These are phyloP conservation scores for Cymbopogon citratus DNA, from an alignment of 176 grass and related monocot species.

Conservation along the genomic window DNA sequence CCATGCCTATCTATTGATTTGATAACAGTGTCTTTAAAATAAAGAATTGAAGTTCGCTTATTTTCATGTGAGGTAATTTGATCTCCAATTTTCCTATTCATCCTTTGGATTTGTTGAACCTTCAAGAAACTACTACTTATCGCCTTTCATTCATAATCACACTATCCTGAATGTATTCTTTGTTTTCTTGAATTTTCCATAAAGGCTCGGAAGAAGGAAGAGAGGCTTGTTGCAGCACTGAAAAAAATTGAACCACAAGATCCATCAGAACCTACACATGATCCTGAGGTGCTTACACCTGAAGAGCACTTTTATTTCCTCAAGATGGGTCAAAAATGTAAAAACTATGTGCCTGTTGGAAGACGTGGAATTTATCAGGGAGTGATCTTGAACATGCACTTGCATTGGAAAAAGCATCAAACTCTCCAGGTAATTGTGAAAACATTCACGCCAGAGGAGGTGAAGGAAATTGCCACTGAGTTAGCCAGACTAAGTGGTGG, in stretches of 20 bases:
- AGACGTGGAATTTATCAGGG: constrained; percentile 94
- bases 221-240: constrained; percentile 54
- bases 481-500: constrained; percentile 86
- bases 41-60: not conserved
- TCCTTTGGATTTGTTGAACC: not conserved
- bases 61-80: not conserved
- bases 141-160: not conserved
- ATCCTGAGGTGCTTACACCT: constrained; percentile 83
- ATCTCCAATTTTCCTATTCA: constrained; percentile 1
- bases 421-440: constrained; percentile 92
- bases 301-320: constrained; percentile 96
- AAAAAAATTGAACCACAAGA: constrained; percentile 91
- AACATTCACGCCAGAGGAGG: constrained; percentile 88
- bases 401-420: constrained; percentile 99
- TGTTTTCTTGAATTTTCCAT: not conserved
- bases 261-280: constrained; percentile 64
- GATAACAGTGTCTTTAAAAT: not conserved
- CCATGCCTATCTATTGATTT: not conserved
- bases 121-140: not conserved
- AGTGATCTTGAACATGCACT: constrained; percentile 98
- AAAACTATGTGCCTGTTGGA: constrained; percentile 97
- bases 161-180: not conserved
- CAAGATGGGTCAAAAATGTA: constrained; percentile 90
- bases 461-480: constrained; percentile 79
- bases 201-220: constrained; percentile 82